A percentile compares a stretch with the other conserved stretches of the same genome.
These are phyloP conservation scores for Xylariaceae sp. DNA, from an alignment of 2,329 filamentous ascomycete species.

Conservation along the genomic window DNA sequence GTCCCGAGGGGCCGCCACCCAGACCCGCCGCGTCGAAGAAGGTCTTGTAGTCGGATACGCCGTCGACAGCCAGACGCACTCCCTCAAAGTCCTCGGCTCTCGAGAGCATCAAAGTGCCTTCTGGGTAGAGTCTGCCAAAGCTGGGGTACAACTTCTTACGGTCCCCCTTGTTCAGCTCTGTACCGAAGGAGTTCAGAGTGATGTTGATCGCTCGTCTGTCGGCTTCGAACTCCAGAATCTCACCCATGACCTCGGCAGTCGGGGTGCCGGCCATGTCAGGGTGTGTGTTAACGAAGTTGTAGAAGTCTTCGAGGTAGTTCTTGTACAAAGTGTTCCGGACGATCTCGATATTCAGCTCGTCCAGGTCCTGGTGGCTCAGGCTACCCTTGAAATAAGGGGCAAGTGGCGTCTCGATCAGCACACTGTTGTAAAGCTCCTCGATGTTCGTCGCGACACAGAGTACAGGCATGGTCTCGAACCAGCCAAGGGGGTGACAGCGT, in stretches of 20 bases:
- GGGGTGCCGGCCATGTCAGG: constrained; percentile 81
- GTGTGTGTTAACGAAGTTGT: constrained; percentile 87
- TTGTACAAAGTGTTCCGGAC: constrained; percentile 98
- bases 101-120: constrained; percentile 90
- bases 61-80: constrained; percentile 87
- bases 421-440: constrained; percentile 96
- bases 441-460: constrained; percentile 97
- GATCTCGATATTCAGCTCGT: constrained; percentile 99
- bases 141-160: constrained; percentile 92
- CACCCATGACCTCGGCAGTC: constrained; percentile 89
- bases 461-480: constrained; percentile 98
- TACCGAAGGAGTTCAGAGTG: constrained; percentile 96
- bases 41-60: constrained; percentile 84
- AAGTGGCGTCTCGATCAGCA: constrained; percentile 91
- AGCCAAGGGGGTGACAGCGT: constrained; percentile 91
- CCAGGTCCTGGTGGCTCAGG: constrained; percentile 89
- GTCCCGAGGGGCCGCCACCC: constrained; percentile 60
- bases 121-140: constrained; percentile 86
- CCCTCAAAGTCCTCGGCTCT: constrained; percentile 92
- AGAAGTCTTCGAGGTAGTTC: constrained; percentile 97
- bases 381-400: constrained; percentile 97
- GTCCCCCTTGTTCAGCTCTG: constrained; percentile 87
- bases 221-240: constrained; percentile 93
- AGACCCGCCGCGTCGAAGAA: constrained; percentile 92
- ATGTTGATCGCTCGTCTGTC: constrained; percentile 98